Base-by-base conservation (phyloP, 2,329 filamentous ascomycete genomes). In the Pleomassaria siparia region DNA sequence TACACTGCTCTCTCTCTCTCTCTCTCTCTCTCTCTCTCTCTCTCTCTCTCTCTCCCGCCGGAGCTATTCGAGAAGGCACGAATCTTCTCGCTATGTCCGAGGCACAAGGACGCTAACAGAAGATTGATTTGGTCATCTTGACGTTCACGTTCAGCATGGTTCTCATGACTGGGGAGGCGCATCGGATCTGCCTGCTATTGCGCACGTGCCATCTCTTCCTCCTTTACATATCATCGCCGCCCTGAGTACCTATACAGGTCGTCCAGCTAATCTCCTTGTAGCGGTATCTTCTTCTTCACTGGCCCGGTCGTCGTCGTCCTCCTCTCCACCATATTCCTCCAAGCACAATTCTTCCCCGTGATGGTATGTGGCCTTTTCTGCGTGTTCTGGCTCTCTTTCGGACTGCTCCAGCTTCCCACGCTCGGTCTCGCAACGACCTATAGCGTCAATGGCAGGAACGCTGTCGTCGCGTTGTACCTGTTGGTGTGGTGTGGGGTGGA, bases 301-400 rank as follows among this genome's bases (percentile, higher is more conserved):
- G 77, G 77, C 1, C 78, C 77, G n/a, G n/a, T n/a, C 1, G 58
- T 80, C 11, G 71, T 80, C 37, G 66, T 80, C 6, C 58, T 73
- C 12, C 70, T 78, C 26, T 67, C 73, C 24, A 74, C 76, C 46
- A 73, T 80, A 6, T 79, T 79, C 51, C 76, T 80, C 37, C 58
- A 62, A 36, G 50, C 50, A 0, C 62, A 65, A 30, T 64, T 63
- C 50, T 66, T 66, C 40, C 50, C 60, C 2, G 80, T 80, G 77
- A 77, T 79, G 71, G 74, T 78, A 0, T 76, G 77, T 64, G 76
- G 74, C 3, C 68, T 80, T 29, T 80, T 80, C 53, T 67, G 71
- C 32, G 76, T 79, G 54, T 80, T 80, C 59, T 80, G 76, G 76
- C 67, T 80, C 3, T 77, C 74, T 2, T 80, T 81, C 55, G 78